Conservation (phyloP, 805 yeast genomes). For the Sporopachydermia lactativora region DNA sequence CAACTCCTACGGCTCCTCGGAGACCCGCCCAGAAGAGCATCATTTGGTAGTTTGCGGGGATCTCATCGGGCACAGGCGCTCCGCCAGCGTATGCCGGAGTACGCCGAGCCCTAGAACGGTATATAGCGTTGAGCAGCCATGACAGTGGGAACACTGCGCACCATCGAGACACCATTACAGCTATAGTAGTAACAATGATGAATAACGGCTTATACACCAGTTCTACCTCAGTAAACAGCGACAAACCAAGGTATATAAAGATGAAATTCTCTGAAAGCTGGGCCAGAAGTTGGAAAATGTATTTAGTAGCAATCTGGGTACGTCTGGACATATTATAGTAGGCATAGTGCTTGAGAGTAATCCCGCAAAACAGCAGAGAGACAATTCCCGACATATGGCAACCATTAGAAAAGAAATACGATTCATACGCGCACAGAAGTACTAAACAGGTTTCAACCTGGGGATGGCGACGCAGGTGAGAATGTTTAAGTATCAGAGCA, state of each 20-base stretch:
- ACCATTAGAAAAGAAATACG: constrained; percentile 95
- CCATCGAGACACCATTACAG: constrained; percentile 93
- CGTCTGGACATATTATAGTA: constrained; percentile 95
- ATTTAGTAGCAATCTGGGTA: constrained; percentile 92
- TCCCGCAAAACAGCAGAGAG: constrained; percentile 88
- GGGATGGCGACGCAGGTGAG: constrained; percentile 89
- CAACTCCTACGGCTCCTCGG: constrained; percentile 99
- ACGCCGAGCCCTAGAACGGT: constrained; percentile 40
- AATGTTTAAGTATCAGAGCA: constrained; percentile 81
- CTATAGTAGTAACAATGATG: constrained; percentile 78
- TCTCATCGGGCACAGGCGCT: constrained; percentile 56
- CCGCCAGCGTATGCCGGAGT: constrained; percentile 11
- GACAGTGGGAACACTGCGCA: constrained; percentile 94
- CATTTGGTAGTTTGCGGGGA: constrained; percentile 91
- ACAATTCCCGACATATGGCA: constrained; percentile 99
- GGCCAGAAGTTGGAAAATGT: constrained; percentile 86
- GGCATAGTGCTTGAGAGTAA: constrained; percentile 92
- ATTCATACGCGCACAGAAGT: constrained; percentile 81
- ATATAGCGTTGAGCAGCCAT: constrained; percentile 65
- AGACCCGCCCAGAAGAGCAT: constrained; percentile 99
- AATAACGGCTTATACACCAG: constrained; percentile 87
- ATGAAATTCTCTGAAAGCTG: constrained; percentile 94
- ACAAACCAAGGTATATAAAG: constrained; percentile 86
- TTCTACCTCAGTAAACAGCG: constrained; percentile 91
- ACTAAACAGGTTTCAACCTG: constrained; percentile 93